Percentiles rank a stretch among this genome's conserved stretches.
Evolutionary conservation across 371 early-diverging fungal genomes (phyloP).

Genomic region (Dichotomocladium elegans): DNA sequence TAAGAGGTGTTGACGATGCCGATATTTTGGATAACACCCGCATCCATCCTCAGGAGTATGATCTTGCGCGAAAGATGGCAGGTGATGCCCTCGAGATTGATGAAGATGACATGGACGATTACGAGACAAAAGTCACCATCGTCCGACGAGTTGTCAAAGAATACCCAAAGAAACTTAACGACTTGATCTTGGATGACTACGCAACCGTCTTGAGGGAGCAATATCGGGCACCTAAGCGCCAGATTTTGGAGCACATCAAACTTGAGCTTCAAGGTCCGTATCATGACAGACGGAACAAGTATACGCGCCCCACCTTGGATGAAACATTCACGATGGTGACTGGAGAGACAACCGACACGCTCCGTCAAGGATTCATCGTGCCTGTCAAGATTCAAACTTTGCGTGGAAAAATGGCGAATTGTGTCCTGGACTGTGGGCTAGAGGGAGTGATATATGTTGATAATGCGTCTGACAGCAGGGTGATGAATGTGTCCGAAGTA

Average conservation of each 20-base stretch:
- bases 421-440: conserved; percentile 75
- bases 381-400: conserved; percentile 62
- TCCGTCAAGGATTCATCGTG: conserved; percentile 61
- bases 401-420: conserved; percentile 71
- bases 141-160: conserved; percentile 82
- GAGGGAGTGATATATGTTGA: conserved; percentile 78
- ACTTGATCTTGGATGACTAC: conserved; percentile 87
- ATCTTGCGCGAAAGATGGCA: conserved; percentile 95
- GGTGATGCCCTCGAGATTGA: conserved; percentile 95
- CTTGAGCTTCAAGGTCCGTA: conserved; percentile 85
- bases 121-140: conserved; percentile 44
- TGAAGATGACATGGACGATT: conserved; percentile 75
- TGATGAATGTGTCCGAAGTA: conserved; percentile 57
- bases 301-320: conserved; percentile 56
- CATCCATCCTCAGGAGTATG: conserved; percentile 95
- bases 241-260: conserved; percentile 82
- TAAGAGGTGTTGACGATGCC: conserved; percentile 54
- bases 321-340: conserved; percentile 85
- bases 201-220: conserved; percentile 77
- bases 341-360: conserved; percentile 75
- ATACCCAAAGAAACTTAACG: conserved; percentile 77
- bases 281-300: conserved; percentile 70
- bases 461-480: conserved; percentile 59
- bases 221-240: conserved; percentile 72
- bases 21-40: conserved; percentile 93